Evolutionary conservation across 176 grass and related monocot species (phyloP).

Genomic region (Eremochloa ophiuroides): DNA sequence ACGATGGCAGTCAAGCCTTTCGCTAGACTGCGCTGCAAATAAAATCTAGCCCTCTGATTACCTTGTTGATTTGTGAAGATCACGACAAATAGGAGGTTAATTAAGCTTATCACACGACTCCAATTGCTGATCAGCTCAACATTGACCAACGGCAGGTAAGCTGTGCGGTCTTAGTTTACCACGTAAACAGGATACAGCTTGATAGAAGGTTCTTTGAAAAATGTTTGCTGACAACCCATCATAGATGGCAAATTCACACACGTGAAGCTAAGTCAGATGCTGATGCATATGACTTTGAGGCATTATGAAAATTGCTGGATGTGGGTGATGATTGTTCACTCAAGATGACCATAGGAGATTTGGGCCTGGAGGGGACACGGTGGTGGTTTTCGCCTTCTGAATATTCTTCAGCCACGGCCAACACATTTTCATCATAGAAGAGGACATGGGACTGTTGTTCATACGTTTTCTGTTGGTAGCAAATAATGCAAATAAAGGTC

Average conservation of each 20-base stretch:
- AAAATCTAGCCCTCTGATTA: too few species aligned
- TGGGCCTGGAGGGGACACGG: conserved; percentile 3
- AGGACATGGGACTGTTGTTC: not conserved
- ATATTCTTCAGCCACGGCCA: conserved; percentile 16
- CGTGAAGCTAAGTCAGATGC: conserved; percentile 7
- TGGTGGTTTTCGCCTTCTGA: conserved; percentile 18
- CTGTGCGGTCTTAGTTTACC: too few species aligned
- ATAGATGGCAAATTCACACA: not conserved
- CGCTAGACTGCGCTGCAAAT: not conserved
- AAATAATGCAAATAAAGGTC: too few species aligned
- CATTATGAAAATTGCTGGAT: not conserved
- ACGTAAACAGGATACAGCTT: too few species aligned
- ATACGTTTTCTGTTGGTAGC: not conserved
- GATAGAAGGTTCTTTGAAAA: not conserved
- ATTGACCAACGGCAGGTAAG: not conserved
- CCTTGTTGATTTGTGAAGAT: not conserved
- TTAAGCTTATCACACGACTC: not conserved
- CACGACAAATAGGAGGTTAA: not conserved
- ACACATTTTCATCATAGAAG: not conserved
- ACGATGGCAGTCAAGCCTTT: not conserved
- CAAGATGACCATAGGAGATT: not conserved
- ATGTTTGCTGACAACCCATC: not conserved
- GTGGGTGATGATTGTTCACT: not conserved
- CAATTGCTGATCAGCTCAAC: not conserved
- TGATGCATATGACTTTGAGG: conserved; percentile 1